Evolutionary conservation across 495 filamentous ascomycete genomes (phyloP), one percentile per base, ranked within the genome.

Genomic region (Podospora appendiculata): DNA sequence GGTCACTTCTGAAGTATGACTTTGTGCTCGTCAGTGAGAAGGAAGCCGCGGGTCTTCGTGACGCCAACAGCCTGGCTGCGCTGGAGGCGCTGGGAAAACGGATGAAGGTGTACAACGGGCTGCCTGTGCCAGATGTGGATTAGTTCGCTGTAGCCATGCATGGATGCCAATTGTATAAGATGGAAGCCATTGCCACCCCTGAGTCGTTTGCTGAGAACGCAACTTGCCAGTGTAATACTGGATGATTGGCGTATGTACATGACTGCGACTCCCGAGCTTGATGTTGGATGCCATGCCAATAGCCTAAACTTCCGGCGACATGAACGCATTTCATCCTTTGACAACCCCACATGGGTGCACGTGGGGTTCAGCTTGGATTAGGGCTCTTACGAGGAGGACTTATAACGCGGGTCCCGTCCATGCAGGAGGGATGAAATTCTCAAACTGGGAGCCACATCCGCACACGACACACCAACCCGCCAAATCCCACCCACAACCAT

Each of bases 21-120:
- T 95, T 95, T 68, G 82, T 93, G 42, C 56, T 76, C 33, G 71
- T 72, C 0, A 79, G 79, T 4, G 79, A 88, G 18, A 70, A 79
- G 47, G 83, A 91, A 67, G 84, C 86, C 33, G 72, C 62, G 49
- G 72, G 70, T 51, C 58, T 93, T 67, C 76, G 85, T 50, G 79
- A 82, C 50, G 66, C 81, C 63, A 83, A 88, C 48, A 85, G 87
- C 4, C 71, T 76, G 61, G 71, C 81, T 50, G 88, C 87, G 5
- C 69, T 92, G 61, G 69, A 80, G 59, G 72, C 75, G 54, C 57
- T 86, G 49, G 89, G 89, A 0, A 67, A 81, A 51, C 82, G 74
- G 61, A 81, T 89, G 59, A 86, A 81, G 73, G 72, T 93, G 1
- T 45, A 45, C 43, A 32, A 45, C 25, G 43, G 43, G 19, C 43